Evolutionary conservation across 208 protist genomes (phyloP).

Genomic region (Herpetomonas samuelpessoai): DNA sequence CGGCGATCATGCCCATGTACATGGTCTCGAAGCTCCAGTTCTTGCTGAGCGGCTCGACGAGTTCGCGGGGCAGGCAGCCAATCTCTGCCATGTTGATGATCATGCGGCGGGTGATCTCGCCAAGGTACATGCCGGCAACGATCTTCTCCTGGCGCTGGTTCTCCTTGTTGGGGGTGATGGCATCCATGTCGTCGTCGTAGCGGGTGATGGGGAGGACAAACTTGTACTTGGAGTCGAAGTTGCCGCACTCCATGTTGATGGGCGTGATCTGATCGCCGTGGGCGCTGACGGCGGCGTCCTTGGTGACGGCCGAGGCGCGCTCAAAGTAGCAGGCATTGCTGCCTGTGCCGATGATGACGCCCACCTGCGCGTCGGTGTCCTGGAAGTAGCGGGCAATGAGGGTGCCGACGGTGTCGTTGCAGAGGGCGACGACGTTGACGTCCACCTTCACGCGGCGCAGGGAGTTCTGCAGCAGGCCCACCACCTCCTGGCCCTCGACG

Average conservation of each 20-base stretch:
- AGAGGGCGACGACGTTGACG: slow-evolving; percentile 81
- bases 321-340: slow-evolving; percentile 92
- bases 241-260: slow-evolving; percentile 93
- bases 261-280: slow-evolving; percentile 47
- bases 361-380: slow-evolving; percentile 61
- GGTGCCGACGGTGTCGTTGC: slow-evolving; percentile 93
- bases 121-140: slow-evolving; percentile 90
- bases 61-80: slow-evolving; percentile 48
- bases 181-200: slow-evolving; percentile 76
- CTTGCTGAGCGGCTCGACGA: slow-evolving; percentile 34
- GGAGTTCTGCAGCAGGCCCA: slow-evolving; percentile 78
- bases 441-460: slow-evolving; percentile 59
- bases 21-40: slow-evolving; percentile 56
- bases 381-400: slow-evolving; percentile 73
- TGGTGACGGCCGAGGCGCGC: slow-evolving; percentile 61
- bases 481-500: slow-evolving; percentile 87
- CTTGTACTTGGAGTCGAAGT: slow-evolving; percentile 85
- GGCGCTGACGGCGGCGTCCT: slow-evolving; percentile 51
- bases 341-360: slow-evolving; percentile 90
- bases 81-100: slow-evolving; percentile 45
- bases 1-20: slow-evolving; percentile 54
- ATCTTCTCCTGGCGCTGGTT: slow-evolving; percentile 86
- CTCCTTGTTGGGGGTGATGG: slow-evolving; percentile 56
- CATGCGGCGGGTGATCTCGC: slow-evolving; percentile 74
- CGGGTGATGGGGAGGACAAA: slow-evolving; percentile 63